phyloP scores from a whole-genome alignment of 148 eudicot genomes.

The Bassia scoparia region DNA sequence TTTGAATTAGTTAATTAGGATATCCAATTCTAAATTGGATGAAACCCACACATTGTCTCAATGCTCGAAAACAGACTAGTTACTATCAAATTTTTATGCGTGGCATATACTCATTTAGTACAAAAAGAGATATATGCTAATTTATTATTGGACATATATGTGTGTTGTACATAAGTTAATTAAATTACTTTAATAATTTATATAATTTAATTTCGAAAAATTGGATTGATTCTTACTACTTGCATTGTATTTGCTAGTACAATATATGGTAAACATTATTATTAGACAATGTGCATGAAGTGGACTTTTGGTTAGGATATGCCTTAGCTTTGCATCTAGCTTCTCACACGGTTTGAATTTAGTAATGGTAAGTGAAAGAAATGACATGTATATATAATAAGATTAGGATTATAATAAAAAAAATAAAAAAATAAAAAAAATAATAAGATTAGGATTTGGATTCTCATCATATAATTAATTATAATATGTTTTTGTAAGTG shows the following conservation, averaged over 20 bases:
- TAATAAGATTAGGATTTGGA: slow-evolving; percentile 2
- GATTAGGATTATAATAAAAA: too few species aligned
- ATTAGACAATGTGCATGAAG: slow-evolving; percentile 1
- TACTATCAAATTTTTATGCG: slow-evolving; percentile 15
- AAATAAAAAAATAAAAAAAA: too few species aligned
- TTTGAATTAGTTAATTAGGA: slow-evolving; percentile 16
- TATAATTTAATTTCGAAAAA: too few species aligned
- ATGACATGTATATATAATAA: background rate
- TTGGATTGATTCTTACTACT: slow-evolving; percentile 17
- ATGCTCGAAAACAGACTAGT: slow-evolving; percentile 22
- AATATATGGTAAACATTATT: too few species aligned
- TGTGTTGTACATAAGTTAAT: background rate
- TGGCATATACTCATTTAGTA: slow-evolving; percentile 29
- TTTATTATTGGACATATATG: background rate
- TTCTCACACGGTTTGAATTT: background rate
- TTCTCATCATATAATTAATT: background rate
- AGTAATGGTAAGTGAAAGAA: slow-evolving; percentile 3
- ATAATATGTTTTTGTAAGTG: background rate
- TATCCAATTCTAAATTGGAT: slow-evolving; percentile 27
- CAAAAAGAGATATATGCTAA: slow-evolving; percentile 17
- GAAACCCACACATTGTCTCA: slow-evolving; percentile 18
- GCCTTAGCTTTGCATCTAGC: slow-evolving; percentile 6
- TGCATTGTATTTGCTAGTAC: slow-evolving; percentile 6
- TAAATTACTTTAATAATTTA: too few species aligned
- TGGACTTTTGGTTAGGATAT: background rate